A percentile compares a stretch with the other conserved stretches of the same genome.
These are phyloP conservation scores for Botrytis byssoidea DNA, from an alignment of 2,329 filamentous ascomycete species.

Conservation along the genomic window DNA sequence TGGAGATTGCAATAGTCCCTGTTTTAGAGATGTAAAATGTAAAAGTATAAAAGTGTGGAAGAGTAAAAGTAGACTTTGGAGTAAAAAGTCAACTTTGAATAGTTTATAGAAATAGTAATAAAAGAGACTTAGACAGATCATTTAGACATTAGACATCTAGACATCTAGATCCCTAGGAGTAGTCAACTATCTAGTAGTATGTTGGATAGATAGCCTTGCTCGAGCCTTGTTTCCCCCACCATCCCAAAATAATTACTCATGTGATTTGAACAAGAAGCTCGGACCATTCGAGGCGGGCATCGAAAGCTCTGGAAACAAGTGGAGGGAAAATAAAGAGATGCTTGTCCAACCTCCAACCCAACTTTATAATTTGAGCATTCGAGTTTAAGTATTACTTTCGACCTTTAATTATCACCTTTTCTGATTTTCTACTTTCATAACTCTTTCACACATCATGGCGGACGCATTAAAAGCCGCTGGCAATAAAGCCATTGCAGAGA, in stretches of 20 bases:
- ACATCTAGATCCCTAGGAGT: not conserved
- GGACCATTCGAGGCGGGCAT: slow-evolving; percentile 12
- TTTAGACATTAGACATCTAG: not conserved
- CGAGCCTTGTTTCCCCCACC: not conserved
- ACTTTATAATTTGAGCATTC: not conserved
- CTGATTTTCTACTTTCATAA: not conserved
- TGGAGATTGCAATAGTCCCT: not conserved
- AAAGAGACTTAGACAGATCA: not conserved
- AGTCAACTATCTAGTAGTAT: not conserved
- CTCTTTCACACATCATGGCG: slow-evolving; percentile 43
- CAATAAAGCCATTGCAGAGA: slow-evolving; percentile 97
- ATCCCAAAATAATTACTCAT: not conserved
- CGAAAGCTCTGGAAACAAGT: slow-evolving; percentile 18
- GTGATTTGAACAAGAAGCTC: slow-evolving; percentile 9
- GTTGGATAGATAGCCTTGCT: not conserved
- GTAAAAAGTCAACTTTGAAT: not conserved
- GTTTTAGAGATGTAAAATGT: not conserved
- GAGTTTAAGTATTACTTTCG: not conserved
- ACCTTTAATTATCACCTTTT: not conserved
- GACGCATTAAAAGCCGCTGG: slow-evolving; percentile 85
- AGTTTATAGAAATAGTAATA: not conserved
- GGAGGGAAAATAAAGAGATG: slow-evolving; percentile 20
- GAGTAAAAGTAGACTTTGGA: not conserved
- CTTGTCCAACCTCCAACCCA: not conserved
- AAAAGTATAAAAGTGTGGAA: not conserved